A percentile compares a stretch with the other conserved stretches of the same genome.
Conservation (phyloP, 495 filamentous ascomycete species). For the Astrothelium macrocarpum region DNA sequence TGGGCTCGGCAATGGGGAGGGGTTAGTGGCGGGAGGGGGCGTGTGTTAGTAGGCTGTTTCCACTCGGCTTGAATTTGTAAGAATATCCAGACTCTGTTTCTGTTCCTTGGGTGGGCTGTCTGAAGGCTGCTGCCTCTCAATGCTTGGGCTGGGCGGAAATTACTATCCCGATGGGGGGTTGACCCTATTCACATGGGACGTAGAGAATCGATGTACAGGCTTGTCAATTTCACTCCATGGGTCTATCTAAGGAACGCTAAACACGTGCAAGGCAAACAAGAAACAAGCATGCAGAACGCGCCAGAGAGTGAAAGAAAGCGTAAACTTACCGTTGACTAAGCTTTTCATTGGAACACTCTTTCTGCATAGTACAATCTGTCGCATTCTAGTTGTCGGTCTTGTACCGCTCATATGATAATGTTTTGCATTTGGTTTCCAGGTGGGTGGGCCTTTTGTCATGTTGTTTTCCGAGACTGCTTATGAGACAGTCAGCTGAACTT, state of each 20-base stretch:
- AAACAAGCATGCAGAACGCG: not conserved
- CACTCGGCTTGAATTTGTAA: conserved; percentile 1
- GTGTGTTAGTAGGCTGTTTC: not conserved
- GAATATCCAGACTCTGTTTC: not conserved
- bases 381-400: not conserved
- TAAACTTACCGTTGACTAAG: not conserved
- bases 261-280: not conserved
- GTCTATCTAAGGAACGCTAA: not conserved
- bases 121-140: not conserved
- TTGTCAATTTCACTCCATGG: not conserved
- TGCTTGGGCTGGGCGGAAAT: not conserved
- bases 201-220: not conserved
- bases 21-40: no score
- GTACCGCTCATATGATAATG: not conserved
- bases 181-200: not conserved
- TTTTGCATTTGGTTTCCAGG: no score
- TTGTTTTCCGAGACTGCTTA: no score
- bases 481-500: no score
- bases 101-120: not conserved
- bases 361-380: not conserved
- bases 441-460: no score
- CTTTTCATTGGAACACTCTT: not conserved
- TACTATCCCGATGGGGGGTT: not conserved
- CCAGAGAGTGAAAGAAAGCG: not conserved
- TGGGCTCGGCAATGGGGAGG: not conserved